Evolutionary conservation across 106 monocot species (phyloP).

Genomic region (Acorus calamus): DNA sequence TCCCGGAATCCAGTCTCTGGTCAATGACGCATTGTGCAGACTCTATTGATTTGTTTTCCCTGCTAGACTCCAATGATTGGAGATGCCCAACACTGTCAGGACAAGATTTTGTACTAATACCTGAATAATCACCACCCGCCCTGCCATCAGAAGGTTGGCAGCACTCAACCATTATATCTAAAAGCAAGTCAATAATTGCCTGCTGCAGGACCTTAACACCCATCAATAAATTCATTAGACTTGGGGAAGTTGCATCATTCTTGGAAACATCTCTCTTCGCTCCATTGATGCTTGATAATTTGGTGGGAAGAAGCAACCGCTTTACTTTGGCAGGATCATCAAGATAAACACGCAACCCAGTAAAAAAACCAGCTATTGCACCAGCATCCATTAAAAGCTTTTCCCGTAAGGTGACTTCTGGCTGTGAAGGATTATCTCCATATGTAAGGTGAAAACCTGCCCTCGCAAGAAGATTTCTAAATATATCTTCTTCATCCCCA

Average conservation of each 20-base stretch:
- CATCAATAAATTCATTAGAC: constrained; percentile 84
- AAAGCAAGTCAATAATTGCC: constrained; percentile 83
- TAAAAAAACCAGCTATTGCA: constrained; percentile 84
- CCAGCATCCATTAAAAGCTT: constrained; percentile 86
- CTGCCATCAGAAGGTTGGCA: constrained; percentile 71
- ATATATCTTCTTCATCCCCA: constrained; percentile 82
- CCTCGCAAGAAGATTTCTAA: constrained; percentile 64
- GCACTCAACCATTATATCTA: constrained; percentile 99
- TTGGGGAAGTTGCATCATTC: constrained; percentile 52
- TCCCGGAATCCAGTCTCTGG: constrained; percentile 36
- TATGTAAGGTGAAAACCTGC: constrained; percentile 88
- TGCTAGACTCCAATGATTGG: constrained; percentile 29
- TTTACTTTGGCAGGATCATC: constrained; percentile 92
- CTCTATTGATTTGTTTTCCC: constrained; percentile 32
- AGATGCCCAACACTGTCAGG: constrained; percentile 32
- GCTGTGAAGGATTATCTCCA: constrained; percentile 65
- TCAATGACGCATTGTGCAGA: constrained; percentile 25
- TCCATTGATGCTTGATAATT: constrained; percentile 35
- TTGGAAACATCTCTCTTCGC: constrained; percentile 44
- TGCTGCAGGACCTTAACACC: constrained; percentile 84
- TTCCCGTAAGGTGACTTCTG: constrained; percentile 74
- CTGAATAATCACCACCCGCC: constrained; percentile 26
- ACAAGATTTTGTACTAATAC: constrained; percentile 32
- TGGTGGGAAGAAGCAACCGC: constrained; percentile 81
- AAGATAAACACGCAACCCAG: constrained; percentile 68